Evolutionary conservation across 139 green algal species (phyloP), one percentile per base, ranked within the genome.

Genomic region (Chlorella sp.): DNA sequence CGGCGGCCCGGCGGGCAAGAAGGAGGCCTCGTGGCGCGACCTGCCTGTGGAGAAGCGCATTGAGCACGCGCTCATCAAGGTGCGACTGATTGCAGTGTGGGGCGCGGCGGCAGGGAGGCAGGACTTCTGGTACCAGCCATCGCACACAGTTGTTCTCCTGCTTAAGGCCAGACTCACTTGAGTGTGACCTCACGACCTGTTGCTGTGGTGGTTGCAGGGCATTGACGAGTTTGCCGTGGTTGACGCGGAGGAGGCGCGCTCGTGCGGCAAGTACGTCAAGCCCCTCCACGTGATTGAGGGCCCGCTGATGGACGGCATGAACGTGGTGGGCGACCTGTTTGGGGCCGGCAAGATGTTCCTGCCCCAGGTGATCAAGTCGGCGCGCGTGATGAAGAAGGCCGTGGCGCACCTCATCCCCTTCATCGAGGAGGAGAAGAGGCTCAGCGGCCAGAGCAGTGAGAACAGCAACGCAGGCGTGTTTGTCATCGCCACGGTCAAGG

Each of bases 231-330:
- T 94, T 78, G 81, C 78, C 26, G 85, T 88, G 49, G 69, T 70
- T 1, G 95, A 99, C 78, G 96, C 93, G 22, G 95, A 99, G 83
- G 95, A 98, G 87, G 87, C 86, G 29, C 85, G 95, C 60, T 79
- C 74, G 0, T 88, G 82, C 35, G 88, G 85, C 33, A 76, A 76
- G 80, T 98, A 96, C 73, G 72, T 76, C 0, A 81, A 84, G 65
- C 92, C 94, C 17, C 83, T 99, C 31, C 74, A 94, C 23, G 94
- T 99, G 64, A 99, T 99, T 71, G 95, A 99, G 87, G 92, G 91
- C 0, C 95, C 95, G 1, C 87, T 99, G 10, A 99, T 99, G 95
- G 93, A 97, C 65, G 95, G 95, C 80, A 99, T 99, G 95, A 99
- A 98, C 66, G 89, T 97, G 0, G 95, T 99, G 23, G 95, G 95